Conservation (phyloP, 768 basidiomycete species). For the Tylopilus subfusipes region DNA sequence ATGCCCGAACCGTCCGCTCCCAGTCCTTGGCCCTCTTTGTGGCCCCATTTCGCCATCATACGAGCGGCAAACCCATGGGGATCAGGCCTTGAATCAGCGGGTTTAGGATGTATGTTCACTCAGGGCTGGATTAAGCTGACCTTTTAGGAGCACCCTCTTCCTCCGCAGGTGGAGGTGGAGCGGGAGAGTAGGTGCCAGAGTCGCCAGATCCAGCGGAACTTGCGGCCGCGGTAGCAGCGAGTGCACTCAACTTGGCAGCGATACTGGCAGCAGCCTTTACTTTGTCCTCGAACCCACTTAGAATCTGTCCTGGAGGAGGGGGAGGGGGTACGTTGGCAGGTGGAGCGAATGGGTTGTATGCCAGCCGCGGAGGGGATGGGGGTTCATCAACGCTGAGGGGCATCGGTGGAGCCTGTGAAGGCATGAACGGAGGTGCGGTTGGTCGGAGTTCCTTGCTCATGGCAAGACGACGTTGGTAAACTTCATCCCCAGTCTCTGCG, state of each 20-base stretch:
- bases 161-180: constrained; percentile 29
- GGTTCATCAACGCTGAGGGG: constrained; percentile 20
- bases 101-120: background rate
- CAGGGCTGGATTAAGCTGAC: constrained; percentile 1
- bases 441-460: constrained; percentile 44
- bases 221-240: constrained; percentile 37
- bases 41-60: constrained; percentile 95
- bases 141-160: constrained; percentile 26
- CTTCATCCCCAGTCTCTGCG: constrained; percentile 62
- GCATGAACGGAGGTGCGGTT: constrained; percentile 28
- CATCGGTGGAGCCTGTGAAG: constrained; percentile 21
- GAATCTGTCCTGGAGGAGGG: constrained; percentile 49
- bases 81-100: constrained; percentile 41
- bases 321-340: constrained; percentile 58
- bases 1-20: constrained; percentile 84
- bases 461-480: constrained; percentile 58
- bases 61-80: constrained; percentile 78
- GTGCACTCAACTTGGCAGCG: constrained; percentile 66
- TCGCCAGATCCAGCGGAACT: constrained; percentile 24
- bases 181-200: constrained; percentile 22
- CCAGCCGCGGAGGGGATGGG: constrained; percentile 51
- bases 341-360: constrained; percentile 71
- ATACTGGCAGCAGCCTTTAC: constrained; percentile 79
- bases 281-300: constrained; percentile 55
- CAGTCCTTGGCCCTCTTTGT: constrained; percentile 90